These are phyloP conservation scores for Orbilia oligospora DNA, from an alignment of 2,329 filamentous ascomycete genomes.

Conservation along the genomic window DNA sequence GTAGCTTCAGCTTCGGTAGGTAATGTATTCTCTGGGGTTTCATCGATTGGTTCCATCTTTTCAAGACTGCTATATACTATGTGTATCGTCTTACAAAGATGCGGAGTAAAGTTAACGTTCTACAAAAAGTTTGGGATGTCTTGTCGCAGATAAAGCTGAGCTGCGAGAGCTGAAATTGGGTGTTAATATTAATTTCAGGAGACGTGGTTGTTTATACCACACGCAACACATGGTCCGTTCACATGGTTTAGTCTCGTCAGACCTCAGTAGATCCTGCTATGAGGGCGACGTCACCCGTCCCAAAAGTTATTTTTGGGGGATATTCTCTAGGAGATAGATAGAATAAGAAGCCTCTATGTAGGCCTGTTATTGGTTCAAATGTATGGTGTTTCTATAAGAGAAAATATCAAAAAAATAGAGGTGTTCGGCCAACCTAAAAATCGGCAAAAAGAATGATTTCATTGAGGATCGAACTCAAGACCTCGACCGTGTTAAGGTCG, in stretches of 20 bases:
- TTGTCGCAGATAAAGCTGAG: neutral
- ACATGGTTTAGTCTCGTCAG: too few relatives aligned
- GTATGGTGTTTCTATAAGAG: neutral
- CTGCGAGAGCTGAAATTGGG: too few relatives aligned
- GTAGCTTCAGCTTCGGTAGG: neutral
- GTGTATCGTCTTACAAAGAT: constrained; percentile 9
- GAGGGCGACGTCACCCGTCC: too few relatives aligned
- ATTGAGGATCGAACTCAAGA: constrained; percentile 61
- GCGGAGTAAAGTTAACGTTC: constrained; percentile 6
- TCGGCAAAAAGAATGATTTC: constrained; percentile 50
- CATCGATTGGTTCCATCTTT: neutral
- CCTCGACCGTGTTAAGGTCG: constrained; percentile 61
- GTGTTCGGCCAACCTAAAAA: neutral
- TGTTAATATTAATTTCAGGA: neutral
- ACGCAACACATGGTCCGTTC: neutral
- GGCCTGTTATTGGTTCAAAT: neutral
- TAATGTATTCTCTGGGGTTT: neutral
- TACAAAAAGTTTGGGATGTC: neutral
- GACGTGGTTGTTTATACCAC: neutral
- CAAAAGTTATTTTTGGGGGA: too few relatives aligned
- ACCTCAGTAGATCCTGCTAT: too few relatives aligned
- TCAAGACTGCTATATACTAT: too few relatives aligned
- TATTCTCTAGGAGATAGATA: too few relatives aligned
- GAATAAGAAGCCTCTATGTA: too few relatives aligned
- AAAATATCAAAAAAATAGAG: neutral